phyloP scores from a whole-genome alignment of 306 rosid genomes.

The Potentilla sterilis region DNA sequence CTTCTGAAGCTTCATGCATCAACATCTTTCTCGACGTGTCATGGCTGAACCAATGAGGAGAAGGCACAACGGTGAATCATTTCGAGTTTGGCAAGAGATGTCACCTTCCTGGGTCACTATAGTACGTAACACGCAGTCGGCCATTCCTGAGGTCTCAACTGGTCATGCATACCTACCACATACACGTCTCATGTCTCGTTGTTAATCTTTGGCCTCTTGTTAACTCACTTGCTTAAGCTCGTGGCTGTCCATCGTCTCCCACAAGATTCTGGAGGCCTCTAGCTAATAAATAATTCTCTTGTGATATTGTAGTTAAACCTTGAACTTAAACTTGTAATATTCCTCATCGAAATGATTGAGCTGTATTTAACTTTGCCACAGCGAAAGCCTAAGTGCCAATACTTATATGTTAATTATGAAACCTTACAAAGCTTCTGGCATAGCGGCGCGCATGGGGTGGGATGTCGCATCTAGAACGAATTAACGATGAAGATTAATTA shows the following conservation, averaged over 20 bases:
- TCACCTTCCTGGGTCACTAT: constrained; percentile 5
- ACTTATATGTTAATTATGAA: background rate
- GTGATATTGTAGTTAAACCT: background rate
- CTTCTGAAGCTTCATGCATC: constrained; percentile 23
- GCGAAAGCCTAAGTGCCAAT: background rate
- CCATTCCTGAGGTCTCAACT: background rate
- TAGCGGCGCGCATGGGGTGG: too few relatives aligned
- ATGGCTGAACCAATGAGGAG: background rate
- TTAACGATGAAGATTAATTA: too few relatives aligned
- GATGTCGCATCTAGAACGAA: background rate
- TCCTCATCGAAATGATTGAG: background rate
- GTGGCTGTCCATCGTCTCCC: background rate
- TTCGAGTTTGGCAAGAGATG: background rate
- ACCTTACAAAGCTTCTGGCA: background rate
- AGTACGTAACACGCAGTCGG: background rate
- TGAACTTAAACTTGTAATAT: background rate
- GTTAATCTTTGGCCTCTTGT: background rate
- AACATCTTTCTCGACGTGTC: background rate
- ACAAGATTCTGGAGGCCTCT: constrained; percentile 4
- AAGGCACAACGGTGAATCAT: background rate
- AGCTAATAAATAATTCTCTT: background rate
- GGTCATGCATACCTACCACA: background rate
- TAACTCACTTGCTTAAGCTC: background rate
- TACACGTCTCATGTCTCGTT: constrained; percentile 17
- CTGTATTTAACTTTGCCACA: background rate